Percentiles rank a stretch among this genome's conserved stretches.
phyloP scores from a whole-genome alignment of 306 rosid genomes.

The Vigna hirtella region DNA sequence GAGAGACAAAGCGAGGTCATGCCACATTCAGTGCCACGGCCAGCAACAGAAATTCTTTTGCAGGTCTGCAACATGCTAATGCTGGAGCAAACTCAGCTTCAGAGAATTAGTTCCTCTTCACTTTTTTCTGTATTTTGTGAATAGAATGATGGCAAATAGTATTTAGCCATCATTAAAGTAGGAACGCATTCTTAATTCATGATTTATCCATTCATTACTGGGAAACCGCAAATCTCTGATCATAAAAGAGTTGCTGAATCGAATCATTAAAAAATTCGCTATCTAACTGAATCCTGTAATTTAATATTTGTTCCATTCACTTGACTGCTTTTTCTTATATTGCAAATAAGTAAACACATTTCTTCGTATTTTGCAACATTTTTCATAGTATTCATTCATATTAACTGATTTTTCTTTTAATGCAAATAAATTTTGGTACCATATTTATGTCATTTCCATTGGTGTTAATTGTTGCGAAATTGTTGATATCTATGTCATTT shows the following conservation, averaged over 20 bases:
- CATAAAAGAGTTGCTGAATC: conserved; percentile 7
- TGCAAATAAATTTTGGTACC: too few species aligned
- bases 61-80: conserved; percentile 73
- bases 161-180: conserved; percentile 44
- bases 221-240: conserved; percentile 2
- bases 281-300: neutral
- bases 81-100: conserved; percentile 91
- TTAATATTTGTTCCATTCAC: neutral
- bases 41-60: conserved; percentile 74
- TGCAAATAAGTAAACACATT: neutral
- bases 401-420: too few species aligned
- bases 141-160: conserved; percentile 57
- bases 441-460: too few species aligned
- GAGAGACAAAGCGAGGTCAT: conserved; percentile 89
- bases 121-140: conserved; percentile 56
- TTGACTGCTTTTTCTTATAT: neutral
- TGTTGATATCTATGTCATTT: too few species aligned
- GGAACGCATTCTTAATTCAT: conserved; percentile 38
- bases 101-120: conserved; percentile 40
- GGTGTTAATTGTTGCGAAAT: too few species aligned
- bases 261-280: neutral
- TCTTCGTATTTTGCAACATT: too few species aligned
- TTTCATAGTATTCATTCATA: too few species aligned
- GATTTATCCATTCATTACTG: conserved; percentile 43
- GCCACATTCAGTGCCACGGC: conserved; percentile 84